Percentiles rank a stretch among this genome's conserved stretches.
Evolutionary conservation across 2,329 filamentous ascomycete species (phyloP).

Genomic region (Neophaeococcomyces mojaviensis): DNA sequence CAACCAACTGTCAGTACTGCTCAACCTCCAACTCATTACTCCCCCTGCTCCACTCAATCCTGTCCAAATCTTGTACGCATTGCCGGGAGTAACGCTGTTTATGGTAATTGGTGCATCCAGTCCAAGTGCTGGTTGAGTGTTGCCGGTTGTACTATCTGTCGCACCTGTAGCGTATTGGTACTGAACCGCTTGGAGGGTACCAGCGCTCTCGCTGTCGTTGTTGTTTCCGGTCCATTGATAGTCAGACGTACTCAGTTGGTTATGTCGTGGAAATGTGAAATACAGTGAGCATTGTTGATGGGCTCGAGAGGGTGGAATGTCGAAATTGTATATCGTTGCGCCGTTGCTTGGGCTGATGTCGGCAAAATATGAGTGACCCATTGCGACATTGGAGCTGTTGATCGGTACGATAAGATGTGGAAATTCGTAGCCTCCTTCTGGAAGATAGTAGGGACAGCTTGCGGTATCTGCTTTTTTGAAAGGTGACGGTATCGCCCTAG

Average conservation of each 20-base stretch:
- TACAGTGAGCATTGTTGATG: slow-evolving; percentile 55
- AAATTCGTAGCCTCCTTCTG: slow-evolving; percentile 39
- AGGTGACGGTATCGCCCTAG: neutral
- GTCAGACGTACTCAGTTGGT: slow-evolving; percentile 50
- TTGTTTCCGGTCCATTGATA: slow-evolving; percentile 45
- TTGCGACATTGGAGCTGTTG: slow-evolving; percentile 43
- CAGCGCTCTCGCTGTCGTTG: slow-evolving; percentile 26
- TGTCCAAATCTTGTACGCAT: slow-evolving; percentile 45
- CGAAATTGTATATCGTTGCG: slow-evolving; percentile 63
- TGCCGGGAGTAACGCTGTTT: slow-evolving; percentile 42
- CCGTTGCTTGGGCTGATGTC: slow-evolving; percentile 27
- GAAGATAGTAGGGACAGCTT: slow-evolving; percentile 6
- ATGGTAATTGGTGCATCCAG: slow-evolving; percentile 33
- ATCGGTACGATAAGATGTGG: slow-evolving; percentile 58
- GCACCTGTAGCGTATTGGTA: slow-evolving; percentile 32
- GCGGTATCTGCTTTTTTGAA: neutral
- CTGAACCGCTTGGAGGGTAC: slow-evolving; percentile 44
- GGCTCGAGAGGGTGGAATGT: slow-evolving; percentile 47
- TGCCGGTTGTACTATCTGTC: slow-evolving; percentile 47
- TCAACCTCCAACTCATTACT: slow-evolving; percentile 47
- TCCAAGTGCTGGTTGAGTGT: slow-evolving; percentile 37
- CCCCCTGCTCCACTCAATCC: slow-evolving; percentile 50
- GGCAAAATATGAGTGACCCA: slow-evolving; percentile 48
- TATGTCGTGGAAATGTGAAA: slow-evolving; percentile 55
- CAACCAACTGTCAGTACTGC: slow-evolving; percentile 41